These are phyloP conservation scores for Tylopilus orsonianus DNA, from an alignment of 1,284 basidiomycete genomes.

Conservation along the genomic window DNA sequence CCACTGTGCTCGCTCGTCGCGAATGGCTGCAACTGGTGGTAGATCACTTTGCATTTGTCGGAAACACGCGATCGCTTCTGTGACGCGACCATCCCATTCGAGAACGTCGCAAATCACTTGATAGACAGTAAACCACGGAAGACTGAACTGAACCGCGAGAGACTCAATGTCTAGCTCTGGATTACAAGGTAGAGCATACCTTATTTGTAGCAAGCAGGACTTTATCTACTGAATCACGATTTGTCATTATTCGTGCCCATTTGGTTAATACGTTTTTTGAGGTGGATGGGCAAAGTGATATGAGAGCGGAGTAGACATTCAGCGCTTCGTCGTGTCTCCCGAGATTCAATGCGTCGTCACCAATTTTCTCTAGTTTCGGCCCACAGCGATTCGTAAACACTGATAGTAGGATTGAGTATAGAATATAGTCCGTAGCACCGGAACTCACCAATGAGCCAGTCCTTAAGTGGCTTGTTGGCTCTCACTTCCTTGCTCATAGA, in stretches of 20 bases:
- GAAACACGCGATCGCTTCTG: conserved; percentile 1
- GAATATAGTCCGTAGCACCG: fast-evolving
- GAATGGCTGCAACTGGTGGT: neutral
- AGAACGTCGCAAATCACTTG: conserved; percentile 8
- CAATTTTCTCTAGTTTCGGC: neutral
- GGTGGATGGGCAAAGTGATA: conserved; percentile 1
- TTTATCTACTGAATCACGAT: neutral
- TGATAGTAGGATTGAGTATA: neutral
- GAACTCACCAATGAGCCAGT: conserved; percentile 10
- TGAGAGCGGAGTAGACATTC: conserved; percentile 1
- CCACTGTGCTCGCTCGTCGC: neutral
- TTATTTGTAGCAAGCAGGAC: neutral
- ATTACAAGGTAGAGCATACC: neutral
- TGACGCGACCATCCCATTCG: neutral
- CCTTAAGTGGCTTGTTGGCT: neutral
- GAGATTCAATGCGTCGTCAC: conserved; percentile 1
- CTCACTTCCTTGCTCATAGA: neutral
- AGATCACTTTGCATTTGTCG: neutral
- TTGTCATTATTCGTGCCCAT: conserved; percentile 5
- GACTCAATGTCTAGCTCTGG: neutral
- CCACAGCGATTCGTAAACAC: conserved; percentile 10
- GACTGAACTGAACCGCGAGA: conserved; percentile 3
- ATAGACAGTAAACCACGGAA: conserved; percentile 1
- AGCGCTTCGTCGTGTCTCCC: conserved; percentile 4
- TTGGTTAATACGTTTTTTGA: conserved; percentile 1